phyloP scores from a whole-genome alignment of 768 basidiomycete genomes.

The Phlegmacium glaucopus region DNA sequence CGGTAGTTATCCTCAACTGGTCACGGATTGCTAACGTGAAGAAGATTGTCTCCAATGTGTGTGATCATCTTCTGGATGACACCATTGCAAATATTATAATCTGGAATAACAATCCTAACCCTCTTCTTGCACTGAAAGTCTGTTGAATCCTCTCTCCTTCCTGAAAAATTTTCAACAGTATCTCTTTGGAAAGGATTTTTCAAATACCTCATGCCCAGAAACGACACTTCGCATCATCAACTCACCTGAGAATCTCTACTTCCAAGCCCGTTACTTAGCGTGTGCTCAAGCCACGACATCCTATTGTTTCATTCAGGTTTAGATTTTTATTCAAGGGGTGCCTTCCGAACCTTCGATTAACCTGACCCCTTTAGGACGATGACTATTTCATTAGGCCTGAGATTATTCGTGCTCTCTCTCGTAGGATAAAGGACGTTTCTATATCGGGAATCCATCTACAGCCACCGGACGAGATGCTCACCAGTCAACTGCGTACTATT shows the following conservation, averaged over 20 bases:
- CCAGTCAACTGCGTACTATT: slow-evolving; percentile 46
- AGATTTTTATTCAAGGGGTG: neutral
- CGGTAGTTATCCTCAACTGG: slow-evolving; percentile 66
- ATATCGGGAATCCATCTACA: slow-evolving; percentile 45
- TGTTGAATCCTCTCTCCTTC: slow-evolving; percentile 10
- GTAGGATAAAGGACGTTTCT: slow-evolving; percentile 29
- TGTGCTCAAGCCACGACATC: slow-evolving; percentile 48
- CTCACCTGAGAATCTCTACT: slow-evolving; percentile 54
- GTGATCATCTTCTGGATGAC: slow-evolving; percentile 40
- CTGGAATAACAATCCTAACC: slow-evolving; percentile 66
- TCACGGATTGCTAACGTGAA: slow-evolving; percentile 59
- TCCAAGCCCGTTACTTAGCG: slow-evolving; percentile 59
- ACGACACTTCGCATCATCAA: slow-evolving; percentile 51
- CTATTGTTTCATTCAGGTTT: slow-evolving; percentile 64
- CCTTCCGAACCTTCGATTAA: slow-evolving; percentile 1
- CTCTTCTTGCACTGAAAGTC: slow-evolving; percentile 39
- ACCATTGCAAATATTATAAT: slow-evolving; percentile 47
- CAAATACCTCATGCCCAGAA: slow-evolving; percentile 36
- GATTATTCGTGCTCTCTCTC: slow-evolving; percentile 47
- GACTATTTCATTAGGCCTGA: slow-evolving; percentile 62
- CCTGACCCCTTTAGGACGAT: slow-evolving; percentile 47
- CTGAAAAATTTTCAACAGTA: neutral
- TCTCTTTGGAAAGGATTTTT: slow-evolving; percentile 35
- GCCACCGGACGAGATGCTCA: slow-evolving; percentile 60
- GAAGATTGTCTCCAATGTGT: slow-evolving; percentile 50